Conservation (phyloP, 2,329 filamentous ascomycete species). For the Microsporum audouinii region DNA sequence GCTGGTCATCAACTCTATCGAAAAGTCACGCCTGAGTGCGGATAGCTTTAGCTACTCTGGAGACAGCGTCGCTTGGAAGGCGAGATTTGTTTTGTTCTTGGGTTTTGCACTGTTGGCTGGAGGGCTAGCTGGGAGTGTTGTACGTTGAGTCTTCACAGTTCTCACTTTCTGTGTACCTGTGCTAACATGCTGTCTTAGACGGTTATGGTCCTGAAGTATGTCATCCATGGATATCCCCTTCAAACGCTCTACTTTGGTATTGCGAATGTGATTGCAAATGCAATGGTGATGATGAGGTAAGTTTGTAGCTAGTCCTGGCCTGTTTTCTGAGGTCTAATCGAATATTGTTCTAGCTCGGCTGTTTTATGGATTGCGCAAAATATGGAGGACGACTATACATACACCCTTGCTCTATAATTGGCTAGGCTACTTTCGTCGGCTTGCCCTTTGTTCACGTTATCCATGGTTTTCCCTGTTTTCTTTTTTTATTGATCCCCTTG, state of each 20-base stretch:
- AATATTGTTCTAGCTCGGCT: slow-evolving; percentile 39
- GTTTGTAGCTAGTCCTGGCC: slow-evolving; percentile 16
- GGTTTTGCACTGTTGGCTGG: slow-evolving; percentile 59
- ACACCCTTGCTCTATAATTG: slow-evolving; percentile 51
- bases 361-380: slow-evolving; percentile 61
- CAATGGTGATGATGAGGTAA: slow-evolving; percentile 55
- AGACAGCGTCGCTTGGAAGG: slow-evolving; percentile 59
- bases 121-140: slow-evolving; percentile 54
- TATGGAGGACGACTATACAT: slow-evolving; percentile 62
- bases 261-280: slow-evolving; percentile 55
- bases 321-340: neutral
- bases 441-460: neutral
- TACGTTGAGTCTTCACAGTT: slow-evolving; percentile 23
- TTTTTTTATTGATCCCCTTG: neutral
- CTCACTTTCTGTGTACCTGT: neutral
- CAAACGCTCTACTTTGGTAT: slow-evolving; percentile 57
- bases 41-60: slow-evolving; percentile 56
- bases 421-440: neutral
- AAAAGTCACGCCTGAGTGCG: slow-evolving; percentile 53
- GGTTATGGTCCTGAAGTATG: slow-evolving; percentile 57
- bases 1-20: slow-evolving; percentile 62
- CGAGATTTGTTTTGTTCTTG: slow-evolving; percentile 55
- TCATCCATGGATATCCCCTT: slow-evolving; percentile 48
- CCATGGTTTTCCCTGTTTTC: neutral
- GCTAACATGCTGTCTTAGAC: slow-evolving; percentile 29